Base-by-base conservation (phyloP, 305 asterid species). In the Fraxinus velutina region DNA sequence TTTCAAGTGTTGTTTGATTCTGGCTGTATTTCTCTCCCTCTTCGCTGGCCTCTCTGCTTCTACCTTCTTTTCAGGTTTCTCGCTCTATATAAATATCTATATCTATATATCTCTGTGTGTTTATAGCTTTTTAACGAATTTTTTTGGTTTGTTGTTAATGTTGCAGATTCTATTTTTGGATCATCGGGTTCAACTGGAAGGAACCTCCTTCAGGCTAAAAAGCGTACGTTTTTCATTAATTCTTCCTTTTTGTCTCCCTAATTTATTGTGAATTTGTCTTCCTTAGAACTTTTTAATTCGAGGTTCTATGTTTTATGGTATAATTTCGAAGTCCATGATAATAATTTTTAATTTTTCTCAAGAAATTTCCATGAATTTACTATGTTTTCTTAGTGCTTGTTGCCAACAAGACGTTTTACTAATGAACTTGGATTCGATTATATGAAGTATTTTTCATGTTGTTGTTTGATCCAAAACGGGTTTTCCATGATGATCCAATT, bases 161-260 rank as follows among this genome's bases (percentile, higher is more conserved):
- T 76, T n/a, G 82, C 84, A 87, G 94, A 86, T 87, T 87, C 6
- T 52, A 62, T 73, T 42, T 78, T 82, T 84, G 86, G 80, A 37
- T 77, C 81, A 21, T 78, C 29, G 62, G 42, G 37, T 78, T 73
- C 75, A 72, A 82, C 78, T 42, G 83, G 84, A 72, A 87, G 94
- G 87, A 85, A 83, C 29, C 84, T 91, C 36, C 92, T 89, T 84
- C 91, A 89, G 85, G 81, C 19, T 39, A n/a, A 60, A 79, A 86
- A 79, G 80, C 78, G 94, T 91, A 80, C 6, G 88, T 24, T 78
- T 80, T 42, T 64, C 70, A 74, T 24, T 1, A 17, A 19, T 62
- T 62, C 27, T 50, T 47, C 10, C 29, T 30, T 70, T 70, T 30
- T 70, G 42, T 15, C 6, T 70, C 24, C 21, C 22, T 30, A 15